phyloP scores from a whole-genome alignment of 495 filamentous ascomycete species.

The Neurospora sp. region DNA sequence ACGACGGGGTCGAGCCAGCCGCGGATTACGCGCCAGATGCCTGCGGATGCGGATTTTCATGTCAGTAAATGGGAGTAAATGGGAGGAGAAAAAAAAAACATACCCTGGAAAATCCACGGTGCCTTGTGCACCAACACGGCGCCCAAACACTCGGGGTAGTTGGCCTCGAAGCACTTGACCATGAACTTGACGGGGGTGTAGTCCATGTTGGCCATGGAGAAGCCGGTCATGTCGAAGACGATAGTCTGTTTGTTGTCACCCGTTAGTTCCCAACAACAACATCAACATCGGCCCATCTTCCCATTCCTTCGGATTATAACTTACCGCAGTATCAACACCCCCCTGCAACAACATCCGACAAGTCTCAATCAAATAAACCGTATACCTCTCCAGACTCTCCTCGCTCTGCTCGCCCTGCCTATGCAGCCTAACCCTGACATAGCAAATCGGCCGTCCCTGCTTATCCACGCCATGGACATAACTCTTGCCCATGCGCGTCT shows the following conservation, averaged over 20 bases:
- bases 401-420: constrained; percentile 72
- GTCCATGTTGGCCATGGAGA: constrained; percentile 94
- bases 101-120: constrained; percentile 91
- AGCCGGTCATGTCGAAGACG: constrained; percentile 91
- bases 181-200: constrained; percentile 97
- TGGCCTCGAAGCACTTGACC: constrained; percentile 98
- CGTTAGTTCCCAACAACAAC: too few species aligned
- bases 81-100: constrained; percentile 1
- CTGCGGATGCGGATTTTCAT: constrained; percentile 22
- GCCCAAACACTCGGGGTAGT: constrained; percentile 90
- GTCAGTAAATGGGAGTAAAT: background rate
- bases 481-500: constrained; percentile 88
- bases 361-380: constrained; percentile 90
- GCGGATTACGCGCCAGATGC: constrained; percentile 80
- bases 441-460: constrained; percentile 75
- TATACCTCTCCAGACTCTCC: constrained; percentile 72
- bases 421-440: constrained; percentile 76
- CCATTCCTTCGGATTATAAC: constrained; percentile 21
- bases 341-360: constrained; percentile 69
- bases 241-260: constrained; percentile 46
- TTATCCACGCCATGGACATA: constrained; percentile 85
- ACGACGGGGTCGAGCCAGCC: constrained; percentile 98
- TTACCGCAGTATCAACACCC: constrained; percentile 84
- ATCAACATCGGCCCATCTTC: constrained; percentile 11
- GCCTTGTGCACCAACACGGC: constrained; percentile 93